phyloP scores from a whole-genome alignment of 129 eudicot species.

The Arctium minus region DNA sequence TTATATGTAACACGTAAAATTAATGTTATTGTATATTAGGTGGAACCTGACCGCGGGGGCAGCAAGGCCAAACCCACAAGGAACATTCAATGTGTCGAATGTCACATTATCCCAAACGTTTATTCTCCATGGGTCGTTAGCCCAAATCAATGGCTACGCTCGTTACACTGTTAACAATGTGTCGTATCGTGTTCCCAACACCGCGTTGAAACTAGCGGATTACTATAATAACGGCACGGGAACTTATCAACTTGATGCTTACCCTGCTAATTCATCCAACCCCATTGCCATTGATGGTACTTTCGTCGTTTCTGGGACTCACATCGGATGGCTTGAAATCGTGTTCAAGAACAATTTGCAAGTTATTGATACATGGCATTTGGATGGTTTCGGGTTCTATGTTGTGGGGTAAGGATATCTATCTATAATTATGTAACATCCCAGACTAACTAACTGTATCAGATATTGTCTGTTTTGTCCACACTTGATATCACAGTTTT shows the following conservation, averaged over 20 bases:
- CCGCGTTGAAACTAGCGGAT: slow-evolving; percentile 55
- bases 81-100: slow-evolving; percentile 51
- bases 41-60: slow-evolving; percentile 54
- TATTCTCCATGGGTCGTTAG: slow-evolving; percentile 35
- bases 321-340: slow-evolving; percentile 58
- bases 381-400: slow-evolving; percentile 55
- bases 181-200: slow-evolving; percentile 42
- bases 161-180: slow-evolving; percentile 49
- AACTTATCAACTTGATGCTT: slow-evolving; percentile 45
- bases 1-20: background rate
- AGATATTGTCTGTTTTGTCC: no score
- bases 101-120: slow-evolving; percentile 46
- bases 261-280: slow-evolving; percentile 24
- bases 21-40: slow-evolving; percentile 8
- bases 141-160: slow-evolving; percentile 22
- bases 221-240: slow-evolving; percentile 42
- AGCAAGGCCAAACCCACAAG: slow-evolving; percentile 68
- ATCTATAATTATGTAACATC: background rate
- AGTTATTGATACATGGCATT: slow-evolving; percentile 49
- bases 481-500: no score
- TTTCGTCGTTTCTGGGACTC: slow-evolving; percentile 40
- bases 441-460: no score
- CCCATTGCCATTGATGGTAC: slow-evolving; percentile 38
- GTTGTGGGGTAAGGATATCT: slow-evolving; percentile 45
- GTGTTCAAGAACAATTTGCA: slow-evolving; percentile 36